These are phyloP conservation scores for Boechera stricta DNA, from an alignment of 345 rosid genomes.

Conservation along the genomic window DNA sequence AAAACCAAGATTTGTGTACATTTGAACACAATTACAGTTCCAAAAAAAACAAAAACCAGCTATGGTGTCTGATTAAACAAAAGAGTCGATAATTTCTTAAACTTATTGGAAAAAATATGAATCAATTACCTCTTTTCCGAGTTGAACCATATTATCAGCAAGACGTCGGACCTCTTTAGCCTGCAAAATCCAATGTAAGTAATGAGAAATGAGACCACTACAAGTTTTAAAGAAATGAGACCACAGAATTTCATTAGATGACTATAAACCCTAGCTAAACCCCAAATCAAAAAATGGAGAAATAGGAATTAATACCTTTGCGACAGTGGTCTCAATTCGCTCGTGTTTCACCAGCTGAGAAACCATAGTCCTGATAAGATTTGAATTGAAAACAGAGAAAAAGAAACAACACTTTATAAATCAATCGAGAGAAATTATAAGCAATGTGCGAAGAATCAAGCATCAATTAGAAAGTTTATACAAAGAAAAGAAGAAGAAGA, in stretches of 20 bases:
- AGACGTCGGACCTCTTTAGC: slow-evolving; percentile 89
- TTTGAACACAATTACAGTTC: slow-evolving; percentile 5
- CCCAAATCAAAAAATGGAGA: slow-evolving; percentile 8
- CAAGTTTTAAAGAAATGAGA: background rate
- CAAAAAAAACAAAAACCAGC: slow-evolving; percentile 33
- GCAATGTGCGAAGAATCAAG: slow-evolving; percentile 28
- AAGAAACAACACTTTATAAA: background rate
- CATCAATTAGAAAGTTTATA: background rate
- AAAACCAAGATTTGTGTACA: background rate
- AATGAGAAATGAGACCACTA: background rate
- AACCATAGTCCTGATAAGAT: slow-evolving; percentile 71
- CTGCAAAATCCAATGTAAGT: slow-evolving; percentile 43
- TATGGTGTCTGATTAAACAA: too few species aligned
- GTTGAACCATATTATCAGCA: slow-evolving; percentile 73
- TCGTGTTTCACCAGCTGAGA: slow-evolving; percentile 97
- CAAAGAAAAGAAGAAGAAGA: background rate
- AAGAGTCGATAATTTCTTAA: too few species aligned
- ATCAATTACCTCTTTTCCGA: too few species aligned
- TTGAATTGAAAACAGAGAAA: background rate
- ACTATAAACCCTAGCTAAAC: slow-evolving; percentile 47
- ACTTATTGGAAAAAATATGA: too few species aligned
- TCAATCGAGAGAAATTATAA: background rate
- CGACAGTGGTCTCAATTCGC: slow-evolving; percentile 88
- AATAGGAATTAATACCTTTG: slow-evolving; percentile 56
- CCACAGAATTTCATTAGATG: background rate